Evolutionary conservation across 768 basidiomycete species (phyloP), one percentile per base, ranked within the genome.

Genomic region (Mycena albidolilacea): DNA sequence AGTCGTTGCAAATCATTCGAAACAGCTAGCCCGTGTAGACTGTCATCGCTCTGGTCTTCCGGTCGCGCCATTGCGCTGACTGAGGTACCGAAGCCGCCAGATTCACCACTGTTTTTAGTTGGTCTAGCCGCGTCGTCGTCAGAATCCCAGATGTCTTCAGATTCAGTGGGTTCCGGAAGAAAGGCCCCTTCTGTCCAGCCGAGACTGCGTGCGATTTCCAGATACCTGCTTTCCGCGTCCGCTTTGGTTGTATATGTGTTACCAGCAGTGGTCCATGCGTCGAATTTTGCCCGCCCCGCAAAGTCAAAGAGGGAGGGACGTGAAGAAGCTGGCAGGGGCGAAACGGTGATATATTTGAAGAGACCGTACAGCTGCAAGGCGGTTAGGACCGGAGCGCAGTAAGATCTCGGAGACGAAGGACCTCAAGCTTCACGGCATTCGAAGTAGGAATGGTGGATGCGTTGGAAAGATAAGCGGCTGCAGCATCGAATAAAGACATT

Each of bases 271-370:
- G 78, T 86, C 95, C 95, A 96, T 3, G 94, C 93, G 79, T 96
- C 94, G 95, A 95, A 96, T 79, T 96, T 96, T 3, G 94, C 94
- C 21, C 93, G 85, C 17, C 92, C 94, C 2, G 92, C 87, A 81
- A 93, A 86, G 76, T 96, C 94, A 79, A 96, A 93, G 52, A 96
- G 83, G 23, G 90, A 91, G 4, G 95, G 95, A 3, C 92, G 89
- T 15, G 90, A 78, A 39, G 84, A 85, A 48, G 82, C 85, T 14
- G 95, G 95, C 5, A 60, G 71, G 6, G 81, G 80, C 0, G 91
- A 87, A 23, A 90, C 87, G 11, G 92, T 95, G 21, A 95, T 80
- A 80, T 85, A 89, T 80, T 96, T 96, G 89, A 90, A 96, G 67
- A 96, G 84, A 67, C 92, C 94, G 81, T 96, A 96, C n/a, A 96